phyloP scores from a whole-genome alignment of 2,329 filamentous ascomycete genomes.

The Endocalyx cinctus region DNA sequence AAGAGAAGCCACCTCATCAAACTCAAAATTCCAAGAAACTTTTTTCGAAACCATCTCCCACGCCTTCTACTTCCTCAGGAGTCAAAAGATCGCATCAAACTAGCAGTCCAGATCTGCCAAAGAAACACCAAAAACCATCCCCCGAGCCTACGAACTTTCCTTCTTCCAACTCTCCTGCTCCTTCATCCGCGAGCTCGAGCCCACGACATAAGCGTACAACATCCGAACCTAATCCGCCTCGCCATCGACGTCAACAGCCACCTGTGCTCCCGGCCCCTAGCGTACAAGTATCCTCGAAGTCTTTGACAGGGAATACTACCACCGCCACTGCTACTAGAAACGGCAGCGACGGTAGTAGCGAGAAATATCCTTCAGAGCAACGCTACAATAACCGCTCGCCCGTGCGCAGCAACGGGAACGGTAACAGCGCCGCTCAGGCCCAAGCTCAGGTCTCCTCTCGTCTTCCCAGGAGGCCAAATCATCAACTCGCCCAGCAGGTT shows the following conservation, averaged over 20 bases:
- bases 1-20: conserved; percentile 24
- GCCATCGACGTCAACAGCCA: conserved; percentile 1
- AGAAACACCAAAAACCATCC: conserved; percentile 7
- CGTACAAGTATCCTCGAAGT: too few relatives aligned
- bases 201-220: conserved; percentile 12
- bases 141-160: conserved; percentile 8
- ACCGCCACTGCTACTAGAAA: too few relatives aligned
- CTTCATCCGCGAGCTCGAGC: conserved; percentile 5
- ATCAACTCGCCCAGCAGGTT: too few relatives aligned
- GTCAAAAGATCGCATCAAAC: too few relatives aligned
- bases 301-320: too few relatives aligned
- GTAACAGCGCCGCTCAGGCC: too few relatives aligned
- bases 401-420: too few relatives aligned
- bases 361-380: conserved; percentile 4
- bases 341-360: conserved; percentile 5
- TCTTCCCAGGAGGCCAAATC: conserved; percentile 28
- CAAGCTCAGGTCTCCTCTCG: conserved; percentile 29
- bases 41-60: conserved; percentile 22
- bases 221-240: conserved; percentile 12
- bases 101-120: too few relatives aligned
- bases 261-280: too few relatives aligned
- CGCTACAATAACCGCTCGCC: neutral
- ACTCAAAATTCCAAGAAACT: conserved; percentile 23
- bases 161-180: conserved; percentile 10
- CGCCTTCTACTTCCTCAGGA: conserved; percentile 6